These are phyloP conservation scores for Stromatinia cepivora DNA, from an alignment of 2,329 filamentous ascomycete species.

Conservation along the genomic window DNA sequence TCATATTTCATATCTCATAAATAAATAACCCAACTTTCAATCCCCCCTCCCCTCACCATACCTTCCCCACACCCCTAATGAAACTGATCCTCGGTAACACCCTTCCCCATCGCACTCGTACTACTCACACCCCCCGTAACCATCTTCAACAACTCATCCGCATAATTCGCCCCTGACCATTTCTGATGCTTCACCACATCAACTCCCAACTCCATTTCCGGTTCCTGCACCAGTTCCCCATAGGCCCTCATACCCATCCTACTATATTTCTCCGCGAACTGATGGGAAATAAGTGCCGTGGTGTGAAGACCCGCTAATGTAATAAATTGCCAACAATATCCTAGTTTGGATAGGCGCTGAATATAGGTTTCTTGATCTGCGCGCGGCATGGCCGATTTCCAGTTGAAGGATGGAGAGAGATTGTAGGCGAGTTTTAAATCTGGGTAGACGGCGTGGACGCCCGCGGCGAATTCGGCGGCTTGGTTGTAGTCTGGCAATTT, in stretches of 20 bases:
- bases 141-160: slow-evolving; percentile 96
- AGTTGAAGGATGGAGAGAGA: slow-evolving; percentile 98
- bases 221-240: slow-evolving; percentile 95
- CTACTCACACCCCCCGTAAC: slow-evolving; percentile 88
- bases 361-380: slow-evolving; percentile 98
- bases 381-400: slow-evolving; percentile 93
- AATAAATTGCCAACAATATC: slow-evolving; percentile 99
- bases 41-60: not conserved
- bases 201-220: slow-evolving; percentile 85
- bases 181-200: slow-evolving; percentile 99
- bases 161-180: slow-evolving; percentile 93
- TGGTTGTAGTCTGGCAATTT: slow-evolving; percentile 91
- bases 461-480: slow-evolving; percentile 88
- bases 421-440: slow-evolving; percentile 99
- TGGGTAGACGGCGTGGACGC: slow-evolving; percentile 91
- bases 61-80: slow-evolving; percentile 45
- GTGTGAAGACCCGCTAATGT: slow-evolving; percentile 97
- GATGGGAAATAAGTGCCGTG: slow-evolving; percentile 86
- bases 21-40: not conserved
- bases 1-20: not conserved
- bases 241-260: slow-evolving; percentile 91
- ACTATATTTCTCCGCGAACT: slow-evolving; percentile 81
- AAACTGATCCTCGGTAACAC: slow-evolving; percentile 98
- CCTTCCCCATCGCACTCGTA: slow-evolving; percentile 94
- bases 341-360: slow-evolving; percentile 76